These are phyloP conservation scores for Daldinia decipiens DNA, from an alignment of 495 filamentous ascomycete species.

Conservation along the genomic window DNA sequence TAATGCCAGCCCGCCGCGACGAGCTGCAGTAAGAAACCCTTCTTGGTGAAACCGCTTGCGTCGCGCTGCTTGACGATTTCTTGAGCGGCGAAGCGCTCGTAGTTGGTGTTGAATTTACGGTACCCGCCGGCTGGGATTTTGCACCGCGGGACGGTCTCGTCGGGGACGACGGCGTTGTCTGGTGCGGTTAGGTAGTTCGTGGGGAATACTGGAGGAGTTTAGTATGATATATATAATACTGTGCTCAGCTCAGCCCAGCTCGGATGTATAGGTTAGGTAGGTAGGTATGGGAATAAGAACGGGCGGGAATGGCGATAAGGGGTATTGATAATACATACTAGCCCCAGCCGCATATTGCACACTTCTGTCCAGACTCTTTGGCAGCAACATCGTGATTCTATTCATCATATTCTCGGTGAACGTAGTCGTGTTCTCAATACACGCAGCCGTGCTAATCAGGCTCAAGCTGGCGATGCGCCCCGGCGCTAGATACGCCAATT, in stretches of 20 bases:
- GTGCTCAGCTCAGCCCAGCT: neutral
- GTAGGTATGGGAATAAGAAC: slow-evolving; percentile 29
- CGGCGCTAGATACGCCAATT: slow-evolving; percentile 72
- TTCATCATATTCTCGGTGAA: slow-evolving; percentile 71
- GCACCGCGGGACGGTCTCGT: slow-evolving; percentile 43
- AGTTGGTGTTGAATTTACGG: slow-evolving; percentile 73
- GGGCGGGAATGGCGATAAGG: neutral
- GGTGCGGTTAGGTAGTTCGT: slow-evolving; percentile 66
- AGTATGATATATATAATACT: neutral
- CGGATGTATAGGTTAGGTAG: neutral
- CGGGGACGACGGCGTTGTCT: slow-evolving; percentile 64
- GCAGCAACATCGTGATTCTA: slow-evolving; percentile 74
- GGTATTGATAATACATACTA: slow-evolving; percentile 5
- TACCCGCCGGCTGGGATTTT: slow-evolving; percentile 44
- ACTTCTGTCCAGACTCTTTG: slow-evolving; percentile 68
- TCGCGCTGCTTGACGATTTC: slow-evolving; percentile 74
- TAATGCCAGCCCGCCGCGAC: slow-evolving; percentile 83
- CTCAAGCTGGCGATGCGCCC: slow-evolving; percentile 70
- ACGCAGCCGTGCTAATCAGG: slow-evolving; percentile 77
- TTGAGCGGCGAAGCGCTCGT: slow-evolving; percentile 79
- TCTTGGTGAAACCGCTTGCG: slow-evolving; percentile 62
- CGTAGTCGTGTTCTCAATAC: slow-evolving; percentile 68
- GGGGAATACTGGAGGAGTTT: slow-evolving; percentile 62
- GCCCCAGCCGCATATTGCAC: slow-evolving; percentile 27
- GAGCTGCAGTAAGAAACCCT: slow-evolving; percentile 78